Evolutionary conservation across 192 early-diverging fungal species (phyloP).

Genomic region (Coemansia sp.): DNA sequence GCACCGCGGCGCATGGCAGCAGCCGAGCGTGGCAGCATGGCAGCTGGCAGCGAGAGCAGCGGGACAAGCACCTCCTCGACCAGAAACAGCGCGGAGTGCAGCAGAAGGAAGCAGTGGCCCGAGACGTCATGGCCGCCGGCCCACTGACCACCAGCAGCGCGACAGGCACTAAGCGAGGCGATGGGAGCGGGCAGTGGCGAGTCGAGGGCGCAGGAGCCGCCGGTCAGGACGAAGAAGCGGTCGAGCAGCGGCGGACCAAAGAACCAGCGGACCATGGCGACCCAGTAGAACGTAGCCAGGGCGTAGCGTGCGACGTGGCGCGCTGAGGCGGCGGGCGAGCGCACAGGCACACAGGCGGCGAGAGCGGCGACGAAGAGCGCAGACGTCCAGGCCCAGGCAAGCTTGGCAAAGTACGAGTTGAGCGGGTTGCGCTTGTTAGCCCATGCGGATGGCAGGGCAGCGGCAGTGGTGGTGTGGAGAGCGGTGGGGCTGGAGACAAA

Average conservation of each 20-base stretch:
- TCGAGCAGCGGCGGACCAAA: slow-evolving; percentile 83
- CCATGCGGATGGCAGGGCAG: slow-evolving; percentile 39
- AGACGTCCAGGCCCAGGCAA: slow-evolving; percentile 87
- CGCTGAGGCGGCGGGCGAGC: slow-evolving; percentile 8
- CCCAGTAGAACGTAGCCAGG: slow-evolving; percentile 80
- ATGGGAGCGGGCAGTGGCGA: not conserved
- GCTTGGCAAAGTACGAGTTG: slow-evolving; percentile 79
- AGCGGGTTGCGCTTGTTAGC: slow-evolving; percentile 73
- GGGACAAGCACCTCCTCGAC: slow-evolving; percentile 63
- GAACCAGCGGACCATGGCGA: slow-evolving; percentile 79
- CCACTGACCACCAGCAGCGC: slow-evolving; percentile 66
- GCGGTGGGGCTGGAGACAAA: slow-evolving; percentile 7
- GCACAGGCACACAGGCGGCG: slow-evolving; percentile 23
- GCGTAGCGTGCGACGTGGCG: slow-evolving; percentile 53
- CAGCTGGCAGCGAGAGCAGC: slow-evolving; percentile 20
- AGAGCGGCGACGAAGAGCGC: slow-evolving; percentile 59
- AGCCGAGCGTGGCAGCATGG: slow-evolving; percentile 41
- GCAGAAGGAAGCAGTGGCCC: slow-evolving; percentile 83
- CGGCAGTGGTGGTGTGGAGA: not conserved
- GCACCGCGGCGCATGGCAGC: slow-evolving; percentile 27
- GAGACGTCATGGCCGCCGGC: slow-evolving; percentile 80
- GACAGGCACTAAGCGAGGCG: slow-evolving; percentile 45
- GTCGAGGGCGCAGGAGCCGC: slow-evolving; percentile 58
- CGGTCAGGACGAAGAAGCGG: slow-evolving; percentile 70
- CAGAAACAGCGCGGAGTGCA: slow-evolving; percentile 73